Percentiles rank a stretch among this genome's conserved stretches.
These are phyloP conservation scores for Aspergillus terreus DNA, from an alignment of 2,329 filamentous ascomycete genomes.

Conservation along the genomic window DNA sequence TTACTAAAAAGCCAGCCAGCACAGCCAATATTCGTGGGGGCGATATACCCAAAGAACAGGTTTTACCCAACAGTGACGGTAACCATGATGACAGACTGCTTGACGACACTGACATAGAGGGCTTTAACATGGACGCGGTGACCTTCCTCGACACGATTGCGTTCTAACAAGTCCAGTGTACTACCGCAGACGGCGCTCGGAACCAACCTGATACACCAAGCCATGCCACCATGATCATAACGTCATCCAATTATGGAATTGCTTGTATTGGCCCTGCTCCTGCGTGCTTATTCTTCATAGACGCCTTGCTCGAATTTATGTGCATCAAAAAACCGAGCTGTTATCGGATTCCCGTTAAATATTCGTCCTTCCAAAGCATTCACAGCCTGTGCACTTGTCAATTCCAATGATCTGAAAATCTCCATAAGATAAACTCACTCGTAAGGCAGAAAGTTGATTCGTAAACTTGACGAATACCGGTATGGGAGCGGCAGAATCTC, in stretches of 20 bases:
- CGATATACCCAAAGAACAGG: not conserved
- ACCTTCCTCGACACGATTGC: slow-evolving; percentile 14
- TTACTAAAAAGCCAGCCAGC: not conserved
- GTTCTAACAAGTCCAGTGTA: slow-evolving; percentile 7
- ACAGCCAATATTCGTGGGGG: not conserved
- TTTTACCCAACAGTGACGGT: too few relatives aligned
- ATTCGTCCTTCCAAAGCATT: slow-evolving; percentile 82
- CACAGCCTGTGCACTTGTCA: slow-evolving; percentile 61
- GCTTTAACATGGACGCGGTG: slow-evolving; percentile 2
- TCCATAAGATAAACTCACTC: slow-evolving; percentile 55
- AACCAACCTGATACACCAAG: too few relatives aligned
- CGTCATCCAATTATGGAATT: not conserved
- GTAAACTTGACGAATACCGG: slow-evolving; percentile 94
- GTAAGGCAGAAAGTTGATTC: slow-evolving; percentile 74
- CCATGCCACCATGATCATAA: not conserved
- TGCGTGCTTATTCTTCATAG: slow-evolving; percentile 36
- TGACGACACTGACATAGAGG: too few relatives aligned
- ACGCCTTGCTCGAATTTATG: slow-evolving; percentile 75
- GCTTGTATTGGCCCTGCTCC: not conserved
- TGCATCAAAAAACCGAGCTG: slow-evolving; percentile 75
- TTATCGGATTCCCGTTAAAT: slow-evolving; percentile 82
- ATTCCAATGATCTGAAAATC: not conserved
- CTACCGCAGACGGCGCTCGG: not conserved
- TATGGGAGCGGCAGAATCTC: slow-evolving; percentile 48
- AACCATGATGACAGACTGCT: too few relatives aligned